These are phyloP conservation scores for Trametes coccinea DNA, from an alignment of 768 basidiomycete genomes.

Conservation along the genomic window DNA sequence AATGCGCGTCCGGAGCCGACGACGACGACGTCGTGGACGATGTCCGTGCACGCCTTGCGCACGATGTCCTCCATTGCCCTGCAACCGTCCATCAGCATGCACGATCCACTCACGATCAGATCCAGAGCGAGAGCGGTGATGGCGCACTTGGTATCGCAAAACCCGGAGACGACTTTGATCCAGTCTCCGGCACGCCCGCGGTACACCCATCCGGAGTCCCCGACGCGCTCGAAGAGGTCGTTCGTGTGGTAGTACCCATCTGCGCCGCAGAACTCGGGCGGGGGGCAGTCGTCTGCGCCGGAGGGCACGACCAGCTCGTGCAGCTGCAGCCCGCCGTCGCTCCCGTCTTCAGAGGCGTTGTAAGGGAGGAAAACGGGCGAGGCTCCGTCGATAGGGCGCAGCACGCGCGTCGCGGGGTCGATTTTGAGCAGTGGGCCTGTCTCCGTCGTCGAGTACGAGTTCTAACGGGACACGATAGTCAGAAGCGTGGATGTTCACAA, in stretches of 20 bases:
- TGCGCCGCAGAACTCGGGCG: neutral
- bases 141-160: conserved; percentile 4
- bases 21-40: conserved; percentile 7
- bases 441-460: neutral
- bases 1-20: conserved; percentile 1
- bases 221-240: conserved; percentile 4
- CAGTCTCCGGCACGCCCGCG: conserved; percentile 6
- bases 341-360: neutral
- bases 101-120: neutral
- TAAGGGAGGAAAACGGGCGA: neutral
- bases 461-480: neutral
- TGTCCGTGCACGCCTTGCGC: neutral
- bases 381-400: neutral
- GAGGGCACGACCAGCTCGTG: conserved; percentile 6
- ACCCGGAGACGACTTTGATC: conserved; percentile 4
- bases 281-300: conserved; percentile 1
- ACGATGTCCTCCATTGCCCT: neutral
- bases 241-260: conserved; percentile 8
- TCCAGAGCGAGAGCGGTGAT: neutral
- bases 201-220: neutral
- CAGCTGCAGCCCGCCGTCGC: neutral
- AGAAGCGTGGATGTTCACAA: neutral
- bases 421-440: neutral
- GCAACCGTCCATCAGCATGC: neutral
- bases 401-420: neutral